phyloP scores from a whole-genome alignment of 306 rosid species.

The Crotalaria pallida region DNA sequence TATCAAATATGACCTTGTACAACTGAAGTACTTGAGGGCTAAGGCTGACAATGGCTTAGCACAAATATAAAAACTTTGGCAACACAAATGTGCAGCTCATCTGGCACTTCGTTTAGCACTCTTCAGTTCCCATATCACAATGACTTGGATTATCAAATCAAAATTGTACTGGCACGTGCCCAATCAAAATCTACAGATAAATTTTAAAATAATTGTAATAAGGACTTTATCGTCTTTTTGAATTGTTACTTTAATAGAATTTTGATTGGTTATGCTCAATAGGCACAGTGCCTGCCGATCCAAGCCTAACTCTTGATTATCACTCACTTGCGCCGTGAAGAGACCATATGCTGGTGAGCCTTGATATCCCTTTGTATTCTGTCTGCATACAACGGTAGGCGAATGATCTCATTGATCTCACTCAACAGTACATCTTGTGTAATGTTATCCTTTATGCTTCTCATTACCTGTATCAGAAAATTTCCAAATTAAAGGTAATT shows the following conservation, averaged over 20 bases:
- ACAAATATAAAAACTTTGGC: slow-evolving; percentile 7
- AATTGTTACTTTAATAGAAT: too few species aligned
- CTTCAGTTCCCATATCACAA: slow-evolving; percentile 2
- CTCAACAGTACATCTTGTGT: slow-evolving; percentile 74
- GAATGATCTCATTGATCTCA: slow-evolving; percentile 73
- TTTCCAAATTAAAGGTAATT: background rate
- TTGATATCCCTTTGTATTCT: slow-evolving; percentile 84
- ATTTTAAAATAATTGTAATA: too few species aligned
- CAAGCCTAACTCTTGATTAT: too few species aligned
- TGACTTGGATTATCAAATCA: too few species aligned
- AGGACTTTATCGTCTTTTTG: too few species aligned
- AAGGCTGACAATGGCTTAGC: background rate
- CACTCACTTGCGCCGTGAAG: slow-evolving; percentile 60
- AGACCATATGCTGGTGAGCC: slow-evolving; percentile 70
- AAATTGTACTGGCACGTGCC: too few species aligned
- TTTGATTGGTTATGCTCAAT: too few species aligned
- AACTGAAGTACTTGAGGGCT: slow-evolving; percentile 1
- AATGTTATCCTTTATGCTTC: slow-evolving; percentile 92
- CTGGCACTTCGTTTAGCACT: background rate
- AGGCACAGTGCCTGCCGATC: too few species aligned
- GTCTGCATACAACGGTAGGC: slow-evolving; percentile 90
- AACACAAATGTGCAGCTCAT: slow-evolving; percentile 7
- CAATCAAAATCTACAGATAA: too few species aligned
- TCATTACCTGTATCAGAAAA: slow-evolving; percentile 59
- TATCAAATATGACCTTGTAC: too few species aligned